These are phyloP conservation scores for Solanum hybrid DNA, from an alignment of 305 asterid species.

Conservation along the genomic window DNA sequence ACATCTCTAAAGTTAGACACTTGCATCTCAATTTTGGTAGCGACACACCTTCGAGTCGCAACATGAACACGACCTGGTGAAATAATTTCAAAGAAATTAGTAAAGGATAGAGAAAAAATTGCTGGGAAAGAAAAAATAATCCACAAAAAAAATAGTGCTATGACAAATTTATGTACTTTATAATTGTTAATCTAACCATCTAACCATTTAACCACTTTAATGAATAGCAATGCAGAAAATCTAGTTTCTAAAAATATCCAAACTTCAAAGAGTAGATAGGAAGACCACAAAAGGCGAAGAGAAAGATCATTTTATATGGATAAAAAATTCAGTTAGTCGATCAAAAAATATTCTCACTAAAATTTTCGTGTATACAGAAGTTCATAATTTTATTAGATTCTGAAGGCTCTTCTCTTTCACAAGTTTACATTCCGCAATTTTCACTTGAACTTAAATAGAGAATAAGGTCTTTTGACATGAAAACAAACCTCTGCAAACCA, in stretches of 20 bases:
- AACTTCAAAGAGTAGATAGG: neutral
- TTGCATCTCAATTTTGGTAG: neutral
- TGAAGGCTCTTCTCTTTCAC: neutral
- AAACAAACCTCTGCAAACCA: neutral
- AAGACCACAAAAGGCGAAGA: neutral
- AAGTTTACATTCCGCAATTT: neutral
- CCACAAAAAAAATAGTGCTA: neutral
- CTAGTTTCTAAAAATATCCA: neutral
- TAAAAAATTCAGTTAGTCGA: neutral
- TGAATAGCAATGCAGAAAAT: neutral
- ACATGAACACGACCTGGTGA: neutral
- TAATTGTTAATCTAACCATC: neutral
- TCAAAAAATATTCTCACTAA: neutral
- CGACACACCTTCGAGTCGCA: neutral
- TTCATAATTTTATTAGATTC: neutral
- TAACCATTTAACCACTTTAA: neutral
- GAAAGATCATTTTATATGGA: neutral
- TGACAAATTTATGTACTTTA: neutral
- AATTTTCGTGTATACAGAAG: neutral
- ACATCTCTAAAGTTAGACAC: neutral
- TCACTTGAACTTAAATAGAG: neutral
- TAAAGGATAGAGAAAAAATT: neutral
- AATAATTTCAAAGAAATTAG: neutral
- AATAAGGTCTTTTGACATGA: neutral
- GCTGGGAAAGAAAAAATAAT: neutral